Evolutionary conservation across 1,139 yeast genomes (phyloP).

Genomic region (Magnusiomyces ingens): DNA sequence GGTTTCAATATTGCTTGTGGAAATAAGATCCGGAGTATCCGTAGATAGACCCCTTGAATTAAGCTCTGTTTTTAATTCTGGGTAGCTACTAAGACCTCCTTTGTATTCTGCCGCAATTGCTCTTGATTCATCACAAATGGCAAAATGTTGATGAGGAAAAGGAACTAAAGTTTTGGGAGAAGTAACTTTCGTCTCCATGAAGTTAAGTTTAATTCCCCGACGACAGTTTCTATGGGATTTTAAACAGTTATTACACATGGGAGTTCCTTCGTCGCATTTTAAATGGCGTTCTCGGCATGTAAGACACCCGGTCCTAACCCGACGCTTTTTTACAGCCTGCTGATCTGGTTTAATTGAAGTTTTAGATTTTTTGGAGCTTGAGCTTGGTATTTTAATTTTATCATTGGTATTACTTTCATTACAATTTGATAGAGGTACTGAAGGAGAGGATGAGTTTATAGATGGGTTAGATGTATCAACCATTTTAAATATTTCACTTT

Average conservation of each 20-base stretch:
- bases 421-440: background rate
- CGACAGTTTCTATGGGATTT: constrained; percentile 16
- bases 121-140: constrained; percentile 18
- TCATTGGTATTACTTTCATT: background rate
- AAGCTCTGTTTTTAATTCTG: background rate
- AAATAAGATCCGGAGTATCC: background rate
- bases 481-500: constrained; percentile 7
- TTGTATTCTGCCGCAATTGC: constrained; percentile 17
- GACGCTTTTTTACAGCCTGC: constrained; percentile 9
- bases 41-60: background rate
- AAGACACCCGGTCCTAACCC: constrained; percentile 17
- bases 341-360: background rate
- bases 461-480: background rate
- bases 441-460: background rate
- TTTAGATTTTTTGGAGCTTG: background rate
- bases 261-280: constrained; percentile 17
- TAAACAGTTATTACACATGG: constrained; percentile 16
- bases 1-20: no score
- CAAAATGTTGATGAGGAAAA: background rate
- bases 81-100: constrained; percentile 15
- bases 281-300: constrained; percentile 18
- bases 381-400: background rate
- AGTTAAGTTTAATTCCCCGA: constrained; percentile 17
- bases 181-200: constrained; percentile 16
- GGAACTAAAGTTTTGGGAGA: constrained; percentile 14